phyloP scores from a whole-genome alignment of 129 eudicot species.

The Flaveria ramosissima region DNA sequence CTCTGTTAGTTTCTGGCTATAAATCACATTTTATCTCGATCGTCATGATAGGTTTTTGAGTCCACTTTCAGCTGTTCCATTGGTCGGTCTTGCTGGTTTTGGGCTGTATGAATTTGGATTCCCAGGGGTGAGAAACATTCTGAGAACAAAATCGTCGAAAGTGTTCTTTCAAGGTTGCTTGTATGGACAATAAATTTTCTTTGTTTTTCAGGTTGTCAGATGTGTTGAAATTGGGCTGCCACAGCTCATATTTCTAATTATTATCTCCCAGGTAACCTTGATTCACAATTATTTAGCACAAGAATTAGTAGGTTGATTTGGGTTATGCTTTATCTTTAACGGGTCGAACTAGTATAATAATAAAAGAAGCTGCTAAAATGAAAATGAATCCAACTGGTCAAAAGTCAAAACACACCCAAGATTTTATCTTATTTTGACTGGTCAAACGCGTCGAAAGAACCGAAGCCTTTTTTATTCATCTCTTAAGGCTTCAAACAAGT shows the following conservation, averaged over 20 bases:
- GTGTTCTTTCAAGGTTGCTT: neutral
- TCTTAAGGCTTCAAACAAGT: neutral
- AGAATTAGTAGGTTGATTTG: neutral
- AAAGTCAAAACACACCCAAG: neutral
- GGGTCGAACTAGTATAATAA: neutral
- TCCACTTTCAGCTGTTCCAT: conserved; percentile 50
- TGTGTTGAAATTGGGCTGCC: conserved; percentile 80
- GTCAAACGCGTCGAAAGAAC: neutral
- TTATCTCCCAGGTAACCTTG: conserved; percentile 54
- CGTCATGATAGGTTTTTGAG: conserved; percentile 46
- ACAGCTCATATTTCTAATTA: conserved; percentile 51
- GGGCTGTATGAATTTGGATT: conserved; percentile 47
- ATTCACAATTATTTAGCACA: neutral
- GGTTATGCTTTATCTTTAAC: neutral
- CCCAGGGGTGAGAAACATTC: conserved; percentile 44
- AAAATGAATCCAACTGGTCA: neutral
- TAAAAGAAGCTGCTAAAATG: neutral
- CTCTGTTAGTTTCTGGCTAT: neutral
- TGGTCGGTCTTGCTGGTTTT: conserved; percentile 45
- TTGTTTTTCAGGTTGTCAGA: conserved; percentile 51
- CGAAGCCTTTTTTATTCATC: neutral
- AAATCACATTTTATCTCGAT: neutral
- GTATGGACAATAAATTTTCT: conserved; percentile 10
- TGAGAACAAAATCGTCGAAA: conserved; percentile 7
- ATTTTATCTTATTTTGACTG: neutral